A percentile compares a stretch with the other conserved stretches of the same genome.
Conservation (phyloP, 176 grass and related monocot species). For the Zea mays region DNA sequence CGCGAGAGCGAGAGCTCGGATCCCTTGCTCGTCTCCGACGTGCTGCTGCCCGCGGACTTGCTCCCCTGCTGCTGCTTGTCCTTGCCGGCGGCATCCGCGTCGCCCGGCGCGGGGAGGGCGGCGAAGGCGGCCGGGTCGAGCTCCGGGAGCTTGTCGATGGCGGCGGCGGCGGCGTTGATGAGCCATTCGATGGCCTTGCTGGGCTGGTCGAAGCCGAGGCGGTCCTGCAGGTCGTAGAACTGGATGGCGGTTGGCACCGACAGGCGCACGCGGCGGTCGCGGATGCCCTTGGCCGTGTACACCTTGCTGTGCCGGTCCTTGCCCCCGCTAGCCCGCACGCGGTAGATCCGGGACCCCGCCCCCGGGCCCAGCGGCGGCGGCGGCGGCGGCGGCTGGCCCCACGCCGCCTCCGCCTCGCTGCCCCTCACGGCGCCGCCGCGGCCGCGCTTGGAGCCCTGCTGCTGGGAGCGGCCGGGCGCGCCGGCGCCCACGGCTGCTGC, state of each 20-base stretch:
- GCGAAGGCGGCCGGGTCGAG: slow-evolving; percentile 50
- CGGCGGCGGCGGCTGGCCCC: slow-evolving; percentile 32
- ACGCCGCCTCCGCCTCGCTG: background rate
- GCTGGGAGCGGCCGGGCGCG: background rate
- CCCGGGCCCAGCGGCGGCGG: slow-evolving; percentile 26
- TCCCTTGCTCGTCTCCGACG: slow-evolving; percentile 84
- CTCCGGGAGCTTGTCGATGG: slow-evolving; percentile 68
- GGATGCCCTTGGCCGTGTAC: slow-evolving; percentile 77
- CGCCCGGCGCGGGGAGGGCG: slow-evolving; percentile 24
- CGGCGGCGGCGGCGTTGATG: slow-evolving; percentile 64
- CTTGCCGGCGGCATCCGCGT: slow-evolving; percentile 12
- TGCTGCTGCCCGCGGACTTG: slow-evolving; percentile 72
- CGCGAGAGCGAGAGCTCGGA: slow-evolving; percentile 74
- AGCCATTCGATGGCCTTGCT: slow-evolving; percentile 95
- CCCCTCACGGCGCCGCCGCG: slow-evolving; percentile 35
- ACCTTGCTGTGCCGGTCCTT: slow-evolving; percentile 97
- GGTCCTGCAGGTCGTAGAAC: slow-evolving; percentile 93
- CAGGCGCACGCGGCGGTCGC: slow-evolving; percentile 81
- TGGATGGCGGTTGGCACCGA: slow-evolving; percentile 83
- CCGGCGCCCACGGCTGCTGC: slow-evolving; percentile 21
- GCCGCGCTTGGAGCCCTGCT: slow-evolving; percentile 51
- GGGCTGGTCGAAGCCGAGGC: slow-evolving; percentile 79
- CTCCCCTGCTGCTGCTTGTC: slow-evolving; percentile 45
- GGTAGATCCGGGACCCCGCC: slow-evolving; percentile 72
- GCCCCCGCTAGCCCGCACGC: slow-evolving; percentile 44